Evolutionary conservation across 352 stramenopile genomes (phyloP), one percentile per base, ranked within the genome.

Genomic region (Globisporangium cystogenes): DNA sequence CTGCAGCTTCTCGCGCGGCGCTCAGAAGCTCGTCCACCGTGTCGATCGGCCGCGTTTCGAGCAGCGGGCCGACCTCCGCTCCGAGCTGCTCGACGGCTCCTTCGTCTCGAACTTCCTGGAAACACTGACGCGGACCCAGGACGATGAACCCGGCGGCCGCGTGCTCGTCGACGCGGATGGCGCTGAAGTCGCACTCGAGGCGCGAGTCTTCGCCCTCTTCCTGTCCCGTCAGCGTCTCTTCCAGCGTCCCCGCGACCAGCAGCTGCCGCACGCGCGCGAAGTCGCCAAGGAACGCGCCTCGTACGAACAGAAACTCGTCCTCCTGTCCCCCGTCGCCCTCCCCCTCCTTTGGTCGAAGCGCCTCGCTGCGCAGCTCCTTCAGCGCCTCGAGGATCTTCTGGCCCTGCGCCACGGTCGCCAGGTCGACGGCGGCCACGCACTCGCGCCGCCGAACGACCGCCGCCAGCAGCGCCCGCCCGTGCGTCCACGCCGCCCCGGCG

Each of bases 1-100:
- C n/a, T 64, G 41, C 18, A 55, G 16, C 23, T 20, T 58, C 36
- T 29, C 51, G 23, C 16, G 27, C 47, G 59, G 64, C 64, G n/a
- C 59, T n/a, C 27, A 60, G 44, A 4, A 77, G 65, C 45, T 74
- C 57, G 11, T 69, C 58, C 31, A 69, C 59, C 15, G 63, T 55
- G 43, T 67, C 53, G 40, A 77, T 50, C 7, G 66, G 66, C 11
- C 10, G 67, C 37, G 59, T 64, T 51, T 76, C 62, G 14, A 74
- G 35, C 20, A 59, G 35, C n/a, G 27, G 29, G 6, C 21, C n/a
- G 15, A 24, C 16, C 3, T 35, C 29, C 14, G 26, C 6, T 2
- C 44, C 41, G 0, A 5, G 51, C 33, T 33, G 18, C 12, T 42
- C 40, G 18, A 7, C 3, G n/a, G 21, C n/a, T 18, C n/a, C 14